Conservation (phyloP, 2,329 filamentous ascomycete genomes). For the Aspergillus novofumigatus region DNA sequence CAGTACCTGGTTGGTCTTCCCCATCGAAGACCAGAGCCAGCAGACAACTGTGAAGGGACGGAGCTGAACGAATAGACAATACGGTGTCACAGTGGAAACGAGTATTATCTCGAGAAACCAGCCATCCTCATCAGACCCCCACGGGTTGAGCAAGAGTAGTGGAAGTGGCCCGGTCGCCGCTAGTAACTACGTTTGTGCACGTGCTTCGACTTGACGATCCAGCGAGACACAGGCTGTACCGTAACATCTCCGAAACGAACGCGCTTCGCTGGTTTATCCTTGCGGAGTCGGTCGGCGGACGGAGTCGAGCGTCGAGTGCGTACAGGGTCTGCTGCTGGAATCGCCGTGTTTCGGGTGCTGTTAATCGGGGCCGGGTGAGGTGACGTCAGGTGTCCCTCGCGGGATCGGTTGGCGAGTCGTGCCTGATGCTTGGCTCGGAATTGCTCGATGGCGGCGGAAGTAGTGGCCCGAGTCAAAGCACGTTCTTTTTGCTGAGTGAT, state of each 20-base stretch:
- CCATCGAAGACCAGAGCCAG: conserved; percentile 10
- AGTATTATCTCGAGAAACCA: background rate
- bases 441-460: background rate
- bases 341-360: background rate
- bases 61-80: conserved; percentile 10
- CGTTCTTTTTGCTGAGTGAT: background rate
- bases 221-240: conserved; percentile 21
- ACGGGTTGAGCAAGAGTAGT: background rate
- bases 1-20: conserved; percentile 12
- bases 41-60: background rate
- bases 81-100: background rate
- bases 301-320: conserved; percentile 11
- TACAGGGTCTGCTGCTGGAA: conserved; percentile 1
- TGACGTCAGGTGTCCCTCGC: conserved; percentile 6
- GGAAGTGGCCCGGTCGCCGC: background rate
- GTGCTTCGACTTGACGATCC: conserved; percentile 23
- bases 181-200: conserved; percentile 3
- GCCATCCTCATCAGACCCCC: background rate
- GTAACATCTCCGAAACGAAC: conserved; percentile 24
- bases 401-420: conserved; percentile 2
- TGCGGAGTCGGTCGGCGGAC: conserved; percentile 8
- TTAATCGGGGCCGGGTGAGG: background rate
- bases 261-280: conserved; percentile 15
- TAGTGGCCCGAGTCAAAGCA: background rate
- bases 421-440: background rate